Conservation (phyloP, 2,329 filamentous ascomycete genomes). For the Aspergillus clavatus region DNA sequence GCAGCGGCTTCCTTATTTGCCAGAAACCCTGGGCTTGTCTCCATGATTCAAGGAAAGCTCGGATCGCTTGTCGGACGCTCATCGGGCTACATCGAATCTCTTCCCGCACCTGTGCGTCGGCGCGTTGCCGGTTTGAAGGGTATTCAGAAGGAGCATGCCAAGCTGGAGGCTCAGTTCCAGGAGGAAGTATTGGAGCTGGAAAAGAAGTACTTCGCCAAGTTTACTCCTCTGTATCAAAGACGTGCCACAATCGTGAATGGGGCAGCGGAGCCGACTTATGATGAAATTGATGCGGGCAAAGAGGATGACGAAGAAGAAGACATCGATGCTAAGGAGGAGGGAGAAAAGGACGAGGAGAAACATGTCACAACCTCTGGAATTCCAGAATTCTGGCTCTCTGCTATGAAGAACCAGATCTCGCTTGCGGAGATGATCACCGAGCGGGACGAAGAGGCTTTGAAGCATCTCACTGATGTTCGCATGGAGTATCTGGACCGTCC, state of each 20-base stretch:
- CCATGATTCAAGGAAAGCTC: slow-evolving; percentile 97
- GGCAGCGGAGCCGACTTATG: slow-evolving; percentile 73
- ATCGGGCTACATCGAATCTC: slow-evolving; percentile 95
- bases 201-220: slow-evolving; percentile 99
- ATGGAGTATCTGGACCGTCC: slow-evolving; percentile 99
- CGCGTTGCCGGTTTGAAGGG: slow-evolving; percentile 94
- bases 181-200: slow-evolving; percentile 96
- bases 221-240: slow-evolving; percentile 94
- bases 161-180: slow-evolving; percentile 97
- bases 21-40: slow-evolving; percentile 87
- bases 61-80: slow-evolving; percentile 88
- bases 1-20: slow-evolving; percentile 90
- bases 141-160: slow-evolving; percentile 97
- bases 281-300: slow-evolving; percentile 82
- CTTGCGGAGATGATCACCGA: slow-evolving; percentile 99
- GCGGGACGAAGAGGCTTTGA: slow-evolving; percentile 88
- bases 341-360: slow-evolving; percentile 46
- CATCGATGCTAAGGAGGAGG: slow-evolving; percentile 56
- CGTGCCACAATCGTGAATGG: slow-evolving; percentile 92
- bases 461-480: slow-evolving; percentile 83
- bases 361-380: slow-evolving; percentile 65
- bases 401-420: slow-evolving; percentile 99
- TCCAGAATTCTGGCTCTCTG: slow-evolving; percentile 98
- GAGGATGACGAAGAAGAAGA: slow-evolving; percentile 68
- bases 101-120: slow-evolving; percentile 81